Evolutionary conservation across 306 rosid species (phyloP).

Genomic region (Corylus americana): DNA sequence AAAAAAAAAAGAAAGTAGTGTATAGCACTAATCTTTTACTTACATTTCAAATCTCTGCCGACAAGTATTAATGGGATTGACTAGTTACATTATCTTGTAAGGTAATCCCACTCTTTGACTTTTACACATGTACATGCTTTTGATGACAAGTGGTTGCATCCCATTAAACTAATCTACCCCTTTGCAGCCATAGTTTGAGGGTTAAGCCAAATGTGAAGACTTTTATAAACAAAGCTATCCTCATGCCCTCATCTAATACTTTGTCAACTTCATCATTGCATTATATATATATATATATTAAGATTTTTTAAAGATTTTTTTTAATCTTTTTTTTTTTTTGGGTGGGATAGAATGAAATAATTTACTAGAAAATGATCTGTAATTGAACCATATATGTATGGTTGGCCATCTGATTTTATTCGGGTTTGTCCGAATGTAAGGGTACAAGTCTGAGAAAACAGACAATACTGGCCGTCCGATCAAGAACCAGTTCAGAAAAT

Average conservation of each 20-base stretch:
- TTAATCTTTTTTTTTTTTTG: not conserved
- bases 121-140: slow-evolving; percentile 46
- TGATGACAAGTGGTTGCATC: slow-evolving; percentile 32
- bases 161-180: slow-evolving; percentile 30
- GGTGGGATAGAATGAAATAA: no score
- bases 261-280: slow-evolving; percentile 47
- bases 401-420: slow-evolving; percentile 55
- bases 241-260: slow-evolving; percentile 28
- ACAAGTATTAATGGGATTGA: slow-evolving; percentile 46
- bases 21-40: slow-evolving; percentile 22
- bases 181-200: slow-evolving; percentile 60
- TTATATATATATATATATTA: not conserved
- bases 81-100: slow-evolving; percentile 34
- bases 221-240: slow-evolving; percentile 35
- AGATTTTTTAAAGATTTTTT: slow-evolving; percentile 15
- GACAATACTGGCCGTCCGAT: slow-evolving; percentile 38
- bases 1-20: no score
- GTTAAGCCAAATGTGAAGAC: slow-evolving; percentile 46
- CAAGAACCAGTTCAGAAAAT: slow-evolving; percentile 28
- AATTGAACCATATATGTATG: slow-evolving; percentile 24
- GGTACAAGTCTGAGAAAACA: slow-evolving; percentile 44
- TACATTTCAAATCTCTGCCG: slow-evolving; percentile 60
- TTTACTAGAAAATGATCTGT: slow-evolving; percentile 34
- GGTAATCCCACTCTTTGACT: slow-evolving; percentile 30
- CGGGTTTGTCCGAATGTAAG: slow-evolving; percentile 65